Evolutionary conservation across 2,329 filamentous ascomycete genomes (phyloP).

Genomic region (Xylaria multiplex): DNA sequence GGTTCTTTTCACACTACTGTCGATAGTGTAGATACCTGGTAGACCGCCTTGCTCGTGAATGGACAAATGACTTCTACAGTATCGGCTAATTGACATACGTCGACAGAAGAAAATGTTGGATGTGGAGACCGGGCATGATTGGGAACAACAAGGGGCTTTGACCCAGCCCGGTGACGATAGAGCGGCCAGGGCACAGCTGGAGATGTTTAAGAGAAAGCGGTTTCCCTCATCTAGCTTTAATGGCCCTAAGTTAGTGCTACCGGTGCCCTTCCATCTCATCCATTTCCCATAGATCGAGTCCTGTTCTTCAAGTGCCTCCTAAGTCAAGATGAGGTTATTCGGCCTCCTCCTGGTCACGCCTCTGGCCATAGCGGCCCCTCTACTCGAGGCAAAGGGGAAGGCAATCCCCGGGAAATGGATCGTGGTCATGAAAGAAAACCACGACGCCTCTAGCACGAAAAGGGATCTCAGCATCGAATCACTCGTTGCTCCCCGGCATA

Average conservation of each 20-base stretch:
- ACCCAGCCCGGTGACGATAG: conserved; percentile 14
- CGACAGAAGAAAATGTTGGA: conserved; percentile 7
- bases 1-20: not conserved
- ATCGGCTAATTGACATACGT: conserved; percentile 32
- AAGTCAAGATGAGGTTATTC: conserved; percentile 43
- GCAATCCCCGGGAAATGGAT: conserved; percentile 46
- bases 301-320: not conserved
- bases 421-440: conserved; percentile 45
- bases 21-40: not conserved
- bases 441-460: conserved; percentile 29
- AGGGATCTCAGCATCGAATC: conserved; percentile 32
- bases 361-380: conserved; percentile 42
- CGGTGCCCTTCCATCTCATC: conserved; percentile 1
- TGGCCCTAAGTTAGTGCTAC: not conserved
- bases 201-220: conserved; percentile 27
- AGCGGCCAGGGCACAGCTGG: conserved; percentile 1
- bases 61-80: conserved; percentile 10
- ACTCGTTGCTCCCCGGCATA: conserved; percentile 36
- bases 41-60: conserved; percentile 6
- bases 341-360: conserved; percentile 35
- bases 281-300: conserved; percentile 8
- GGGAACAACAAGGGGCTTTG: conserved; percentile 10
- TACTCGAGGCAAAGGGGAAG: conserved; percentile 40
- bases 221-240: conserved; percentile 3
- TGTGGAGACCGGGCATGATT: conserved; percentile 20